Evolutionary conservation across 1,139 yeast genomes (phyloP), one percentile per base, ranked within the genome.

Genomic region (Candida sp.): DNA sequence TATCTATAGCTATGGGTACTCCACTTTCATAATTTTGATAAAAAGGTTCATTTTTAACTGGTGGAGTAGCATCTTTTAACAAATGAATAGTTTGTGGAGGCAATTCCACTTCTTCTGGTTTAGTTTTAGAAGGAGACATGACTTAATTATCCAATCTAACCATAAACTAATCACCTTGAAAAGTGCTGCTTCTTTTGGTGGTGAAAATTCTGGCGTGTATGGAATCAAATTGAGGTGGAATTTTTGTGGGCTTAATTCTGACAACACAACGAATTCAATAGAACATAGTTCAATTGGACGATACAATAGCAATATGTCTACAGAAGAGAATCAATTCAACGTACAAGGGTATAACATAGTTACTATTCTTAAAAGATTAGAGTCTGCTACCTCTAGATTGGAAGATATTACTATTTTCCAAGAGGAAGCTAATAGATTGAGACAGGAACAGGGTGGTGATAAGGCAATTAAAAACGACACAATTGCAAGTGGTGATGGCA

Each of bases 361-460:
- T 38, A 88, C 95, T 46, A 76, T 88, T 45, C 78, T 88, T 67
- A 88, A 88, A 58, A 70, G 96, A 51, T 77, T 90, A 56, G 97
- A 90, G 64, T 93, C 96, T 15, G 97, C 97, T 35, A 89, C 97
- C 11, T 85, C 96, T 11, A 80, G 97, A 42, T 79, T 90, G 56
- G 97, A 90, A 58, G 97, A 90, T 63, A 82, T 90, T 45, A 87
- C 96, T 22, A 78, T 87, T 45, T 84, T 79, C 60, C 96, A 87
- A 60, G 87, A 84, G 50, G 84, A 78, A 40, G 58, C 63, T 32
- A 55, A 54, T 43, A 54, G 56, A 43, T 32, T 32, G 39, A 52
- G 12, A 35, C 33, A 38, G 38, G 35, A 27, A 33, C 38, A 35
- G 38, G 37, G 9, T 7, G 34, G 34, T 9, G 19, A 32, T 6